These are phyloP conservation scores for Xanthoconium separans DNA, from an alignment of 1,284 basidiomycete genomes.

Conservation along the genomic window DNA sequence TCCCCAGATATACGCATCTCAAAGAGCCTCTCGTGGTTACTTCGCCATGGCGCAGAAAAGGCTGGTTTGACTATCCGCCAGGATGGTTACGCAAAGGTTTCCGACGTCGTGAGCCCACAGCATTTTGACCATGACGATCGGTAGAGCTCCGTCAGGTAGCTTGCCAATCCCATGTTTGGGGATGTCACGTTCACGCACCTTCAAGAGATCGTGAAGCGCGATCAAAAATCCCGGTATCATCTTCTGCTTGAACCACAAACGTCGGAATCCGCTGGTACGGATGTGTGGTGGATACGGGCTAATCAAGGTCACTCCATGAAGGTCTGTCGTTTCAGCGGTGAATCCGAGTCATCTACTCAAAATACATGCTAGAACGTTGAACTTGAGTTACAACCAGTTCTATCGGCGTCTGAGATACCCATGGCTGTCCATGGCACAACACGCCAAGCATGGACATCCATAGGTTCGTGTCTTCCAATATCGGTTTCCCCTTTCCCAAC, in stretches of 20 bases:
- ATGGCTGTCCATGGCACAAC: constrained; percentile 82
- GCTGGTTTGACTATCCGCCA: constrained; percentile 57
- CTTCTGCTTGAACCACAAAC: constrained; percentile 59
- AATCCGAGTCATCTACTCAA: not conserved
- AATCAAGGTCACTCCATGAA: constrained; percentile 92
- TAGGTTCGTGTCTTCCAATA: constrained; percentile 38
- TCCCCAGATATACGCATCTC: constrained; percentile 38
- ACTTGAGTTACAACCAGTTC: constrained; percentile 66
- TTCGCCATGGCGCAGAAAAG: constrained; percentile 69
- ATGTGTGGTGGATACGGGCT: constrained; percentile 84
- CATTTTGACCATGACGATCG: not conserved
- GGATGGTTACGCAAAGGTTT: constrained; percentile 66
- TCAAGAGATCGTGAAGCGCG: constrained; percentile 69
- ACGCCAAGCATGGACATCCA: constrained; percentile 64
- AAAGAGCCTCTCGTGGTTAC: constrained; percentile 65
- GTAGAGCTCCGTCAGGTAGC: constrained; percentile 34
- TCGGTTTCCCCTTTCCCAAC: not conserved
- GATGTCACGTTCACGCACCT: constrained; percentile 57
- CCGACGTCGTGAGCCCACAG: constrained; percentile 51
- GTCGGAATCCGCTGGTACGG: constrained; percentile 29
- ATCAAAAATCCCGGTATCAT: constrained; percentile 79
- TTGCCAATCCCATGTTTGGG: constrained; percentile 52
- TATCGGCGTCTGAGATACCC: constrained; percentile 61
- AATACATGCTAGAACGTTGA: constrained; percentile 50
- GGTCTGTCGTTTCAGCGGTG: constrained; percentile 38